Percentiles rank a stretch among this genome's conserved stretches.
Evolutionary conservation across 345 rosid genomes (phyloP).

Genomic region (Bruguiera parviflora): DNA sequence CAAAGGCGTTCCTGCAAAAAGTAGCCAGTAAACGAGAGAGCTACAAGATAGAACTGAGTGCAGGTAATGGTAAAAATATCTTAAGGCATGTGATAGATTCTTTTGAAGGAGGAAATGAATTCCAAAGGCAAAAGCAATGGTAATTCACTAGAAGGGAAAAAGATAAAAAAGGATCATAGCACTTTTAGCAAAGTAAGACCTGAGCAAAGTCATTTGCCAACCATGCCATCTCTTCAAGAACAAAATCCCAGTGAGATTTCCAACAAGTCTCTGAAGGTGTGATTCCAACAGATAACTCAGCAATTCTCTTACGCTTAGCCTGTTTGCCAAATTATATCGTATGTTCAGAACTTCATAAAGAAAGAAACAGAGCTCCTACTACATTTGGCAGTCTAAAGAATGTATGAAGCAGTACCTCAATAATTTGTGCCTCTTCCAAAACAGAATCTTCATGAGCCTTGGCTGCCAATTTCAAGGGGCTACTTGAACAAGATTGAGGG

Average conservation of each 20-base stretch:
- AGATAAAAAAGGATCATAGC: slow-evolving; percentile 15
- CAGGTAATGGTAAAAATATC: not conserved
- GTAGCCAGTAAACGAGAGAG: slow-evolving; percentile 8
- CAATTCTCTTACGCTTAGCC: slow-evolving; percentile 86
- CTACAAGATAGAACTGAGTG: not conserved
- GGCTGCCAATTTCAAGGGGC: slow-evolving; percentile 38
- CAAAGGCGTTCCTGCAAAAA: slow-evolving; percentile 85
- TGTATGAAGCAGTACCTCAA: slow-evolving; percentile 54
- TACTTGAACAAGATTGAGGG: slow-evolving; percentile 40
- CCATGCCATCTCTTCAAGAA: slow-evolving; percentile 99
- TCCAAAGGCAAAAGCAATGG: not conserved
- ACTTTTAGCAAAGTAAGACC: slow-evolving; percentile 44
- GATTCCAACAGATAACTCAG: slow-evolving; percentile 66
- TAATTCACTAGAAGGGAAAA: not conserved
- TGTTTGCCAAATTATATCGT: slow-evolving; percentile 36
- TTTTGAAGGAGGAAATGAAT: not conserved
- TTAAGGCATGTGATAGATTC: not conserved
- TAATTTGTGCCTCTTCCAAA: slow-evolving; percentile 82
- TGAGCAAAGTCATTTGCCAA: slow-evolving; percentile 97
- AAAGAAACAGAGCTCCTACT: slow-evolving; percentile 16
- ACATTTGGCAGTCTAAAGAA: slow-evolving; percentile 13
- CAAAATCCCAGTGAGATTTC: slow-evolving; percentile 90
- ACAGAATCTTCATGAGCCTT: slow-evolving; percentile 73
- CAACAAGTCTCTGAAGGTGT: slow-evolving; percentile 43
- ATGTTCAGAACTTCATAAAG: slow-evolving; percentile 17